phyloP scores from a whole-genome alignment of 805 yeast genomes.

The Hanseniaspora thailandica region DNA sequence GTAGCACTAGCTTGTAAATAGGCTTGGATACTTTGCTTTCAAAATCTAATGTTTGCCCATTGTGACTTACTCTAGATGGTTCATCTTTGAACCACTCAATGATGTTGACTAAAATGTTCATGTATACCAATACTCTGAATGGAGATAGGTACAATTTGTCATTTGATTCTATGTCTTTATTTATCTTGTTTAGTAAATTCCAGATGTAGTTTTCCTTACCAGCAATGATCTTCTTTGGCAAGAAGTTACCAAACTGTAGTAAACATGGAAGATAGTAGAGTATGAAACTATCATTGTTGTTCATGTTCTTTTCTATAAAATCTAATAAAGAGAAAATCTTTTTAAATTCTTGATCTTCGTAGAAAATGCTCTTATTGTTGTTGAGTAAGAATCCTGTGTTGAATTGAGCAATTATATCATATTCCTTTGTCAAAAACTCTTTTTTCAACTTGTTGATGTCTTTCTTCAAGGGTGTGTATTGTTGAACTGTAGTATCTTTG shows the following conservation, averaged over 20 bases:
- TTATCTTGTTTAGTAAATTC: conserved; percentile 10
- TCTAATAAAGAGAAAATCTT: conserved; percentile 30
- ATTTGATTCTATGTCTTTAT: conserved; percentile 19
- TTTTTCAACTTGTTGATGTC: conserved; percentile 47
- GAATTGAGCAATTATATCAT: conserved; percentile 60
- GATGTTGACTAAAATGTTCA: conserved; percentile 46
- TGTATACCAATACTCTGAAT: conserved; percentile 36
- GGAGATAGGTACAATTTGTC: conserved; percentile 39
- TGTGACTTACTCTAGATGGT: conserved; percentile 28
- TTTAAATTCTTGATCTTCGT: conserved; percentile 17
- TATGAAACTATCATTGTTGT: conserved; percentile 51
- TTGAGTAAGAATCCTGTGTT: conserved; percentile 39
- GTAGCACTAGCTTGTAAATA: conserved; percentile 44
- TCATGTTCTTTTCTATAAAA: conserved; percentile 36
- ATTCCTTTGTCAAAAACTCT: conserved; percentile 50
- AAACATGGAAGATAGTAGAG: conserved; percentile 54
- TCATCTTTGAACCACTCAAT: conserved; percentile 54
- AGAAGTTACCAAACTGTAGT: conserved; percentile 29
- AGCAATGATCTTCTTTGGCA: conserved; percentile 31
- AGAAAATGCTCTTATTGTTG: conserved; percentile 18
- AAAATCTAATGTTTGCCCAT: conserved; percentile 40
- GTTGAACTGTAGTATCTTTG: conserved; percentile 44
- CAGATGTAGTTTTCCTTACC: conserved; percentile 1
- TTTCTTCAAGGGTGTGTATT: conserved; percentile 35
- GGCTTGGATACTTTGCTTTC: conserved; percentile 46